These are phyloP conservation scores for Mycena galopus DNA, from an alignment of 768 basidiomycete genomes.

Conservation along the genomic window DNA sequence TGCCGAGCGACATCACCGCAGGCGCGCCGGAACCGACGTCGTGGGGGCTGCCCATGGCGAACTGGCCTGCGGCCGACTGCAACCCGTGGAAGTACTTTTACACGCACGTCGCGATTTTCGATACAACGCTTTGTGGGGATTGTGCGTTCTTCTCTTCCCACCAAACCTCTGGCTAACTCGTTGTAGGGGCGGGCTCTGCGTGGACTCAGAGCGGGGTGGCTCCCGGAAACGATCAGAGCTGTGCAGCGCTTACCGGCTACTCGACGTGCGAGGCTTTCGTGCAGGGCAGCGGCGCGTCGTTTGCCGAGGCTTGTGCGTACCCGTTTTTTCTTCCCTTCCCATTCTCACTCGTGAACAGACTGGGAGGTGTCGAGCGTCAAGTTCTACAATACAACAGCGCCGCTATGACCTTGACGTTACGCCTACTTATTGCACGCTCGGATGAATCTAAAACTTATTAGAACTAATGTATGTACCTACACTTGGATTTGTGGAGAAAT, in stretches of 20 bases:
- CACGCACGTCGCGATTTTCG: constrained; percentile 83
- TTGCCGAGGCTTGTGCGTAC: constrained; percentile 83
- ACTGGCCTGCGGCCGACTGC: constrained; percentile 83
- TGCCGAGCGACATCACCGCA: constrained; percentile 83
- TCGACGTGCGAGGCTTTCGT: constrained; percentile 87
- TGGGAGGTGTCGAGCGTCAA: constrained; percentile 86
- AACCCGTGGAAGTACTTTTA: constrained; percentile 85
- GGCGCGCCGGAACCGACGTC: constrained; percentile 77
- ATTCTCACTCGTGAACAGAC: constrained; percentile 56
- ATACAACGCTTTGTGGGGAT: constrained; percentile 89
- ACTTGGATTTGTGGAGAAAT: neutral
- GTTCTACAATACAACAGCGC: constrained; percentile 59
- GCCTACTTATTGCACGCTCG: neutral
- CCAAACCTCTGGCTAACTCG: neutral
- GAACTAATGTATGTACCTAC: neutral
- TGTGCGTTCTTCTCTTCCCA: constrained; percentile 52
- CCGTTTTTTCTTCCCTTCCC: constrained; percentile 14
- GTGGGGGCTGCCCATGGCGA: constrained; percentile 86
- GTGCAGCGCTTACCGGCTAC: constrained; percentile 85
- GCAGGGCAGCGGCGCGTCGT: constrained; percentile 74
- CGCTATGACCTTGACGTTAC: constrained; percentile 6
- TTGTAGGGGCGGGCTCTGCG: constrained; percentile 73
- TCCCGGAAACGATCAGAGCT: constrained; percentile 90
- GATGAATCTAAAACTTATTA: neutral
- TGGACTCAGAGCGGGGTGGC: constrained; percentile 80